Percentiles rank a stretch among this genome's conserved stretches.
Evolutionary conservation across 768 basidiomycete genomes (phyloP).

Genomic region (Terana coerulea): DNA sequence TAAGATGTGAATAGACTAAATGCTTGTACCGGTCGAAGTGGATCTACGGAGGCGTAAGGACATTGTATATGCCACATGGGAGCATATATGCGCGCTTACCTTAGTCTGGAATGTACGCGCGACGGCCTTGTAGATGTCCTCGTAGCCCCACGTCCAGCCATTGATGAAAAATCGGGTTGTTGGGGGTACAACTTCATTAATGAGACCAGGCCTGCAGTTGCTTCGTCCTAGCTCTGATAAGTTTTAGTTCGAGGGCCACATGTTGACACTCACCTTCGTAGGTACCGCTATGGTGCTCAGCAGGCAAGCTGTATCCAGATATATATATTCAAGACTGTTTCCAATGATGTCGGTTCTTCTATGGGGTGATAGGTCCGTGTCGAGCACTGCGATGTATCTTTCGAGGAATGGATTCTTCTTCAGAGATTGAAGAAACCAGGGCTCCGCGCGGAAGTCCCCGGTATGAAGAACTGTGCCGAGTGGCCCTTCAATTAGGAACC

Average conservation of each 20-base stretch:
- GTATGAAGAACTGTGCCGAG: conserved; percentile 81
- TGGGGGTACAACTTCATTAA: conserved; percentile 63
- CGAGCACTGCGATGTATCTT: conserved; percentile 51
- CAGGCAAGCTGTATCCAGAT: conserved; percentile 23
- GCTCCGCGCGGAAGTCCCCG: conserved; percentile 89
- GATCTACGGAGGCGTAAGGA: conserved; percentile 44
- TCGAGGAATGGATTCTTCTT: conserved; percentile 67
- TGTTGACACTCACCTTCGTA: conserved; percentile 13
- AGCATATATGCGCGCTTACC: conserved; percentile 33
- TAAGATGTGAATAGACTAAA: conserved; percentile 51
- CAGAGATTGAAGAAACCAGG: conserved; percentile 69
- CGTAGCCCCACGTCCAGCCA: conserved; percentile 96
- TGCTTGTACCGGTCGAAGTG: conserved; percentile 91
- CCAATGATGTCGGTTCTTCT: neutral
- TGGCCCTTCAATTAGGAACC: conserved; percentile 79
- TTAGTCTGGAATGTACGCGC: conserved; percentile 59
- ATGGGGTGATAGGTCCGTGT: neutral
- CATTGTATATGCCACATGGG: neutral
- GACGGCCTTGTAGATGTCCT: conserved; percentile 80
- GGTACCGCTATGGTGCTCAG: conserved; percentile 14
- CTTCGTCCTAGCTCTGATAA: conserved; percentile 48
- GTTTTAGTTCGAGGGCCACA: neutral
- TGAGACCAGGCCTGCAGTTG: conserved; percentile 60
- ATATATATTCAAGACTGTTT: conserved; percentile 18
- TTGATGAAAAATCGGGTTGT: conserved; percentile 84